phyloP scores from a whole-genome alignment of 2,329 filamentous ascomycete genomes.

The Fusarium sterilihyphosum region DNA sequence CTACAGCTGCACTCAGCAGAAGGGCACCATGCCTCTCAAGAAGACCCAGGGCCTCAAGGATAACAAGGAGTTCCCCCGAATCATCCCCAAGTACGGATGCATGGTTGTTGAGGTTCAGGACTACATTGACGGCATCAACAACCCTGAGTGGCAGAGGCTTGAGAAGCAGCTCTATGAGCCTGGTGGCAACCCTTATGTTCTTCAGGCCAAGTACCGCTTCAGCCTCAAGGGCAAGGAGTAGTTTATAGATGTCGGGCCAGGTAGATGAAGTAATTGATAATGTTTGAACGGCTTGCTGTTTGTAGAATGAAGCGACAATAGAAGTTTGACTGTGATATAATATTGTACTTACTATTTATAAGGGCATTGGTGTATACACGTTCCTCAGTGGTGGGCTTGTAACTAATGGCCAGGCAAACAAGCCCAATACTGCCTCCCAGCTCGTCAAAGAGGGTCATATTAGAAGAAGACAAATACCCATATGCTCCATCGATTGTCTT shows the following conservation, averaged over 20 bases:
- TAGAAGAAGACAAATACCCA: slow-evolving; percentile 34
- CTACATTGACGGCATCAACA: slow-evolving; percentile 93
- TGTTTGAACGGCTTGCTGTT: not conserved
- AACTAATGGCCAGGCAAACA: not conserved
- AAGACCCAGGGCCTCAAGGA: slow-evolving; percentile 72
- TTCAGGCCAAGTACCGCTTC: slow-evolving; percentile 70
- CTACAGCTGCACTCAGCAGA: slow-evolving; percentile 82
- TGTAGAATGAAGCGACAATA: not conserved
- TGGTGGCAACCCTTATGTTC: slow-evolving; percentile 67
- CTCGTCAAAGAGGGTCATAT: not conserved
- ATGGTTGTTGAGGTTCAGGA: slow-evolving; percentile 92
- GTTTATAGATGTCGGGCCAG: fast-evolving
- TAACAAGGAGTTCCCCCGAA: slow-evolving; percentile 64
- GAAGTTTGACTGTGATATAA: not conserved
- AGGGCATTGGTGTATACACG: fast-evolving
- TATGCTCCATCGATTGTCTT: slow-evolving; percentile 22
- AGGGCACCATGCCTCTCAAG: slow-evolving; percentile 77
- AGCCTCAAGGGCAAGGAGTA: slow-evolving; percentile 54
- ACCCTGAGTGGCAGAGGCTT: slow-evolving; percentile 83
- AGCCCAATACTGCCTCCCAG: not conserved
- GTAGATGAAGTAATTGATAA: not conserved
- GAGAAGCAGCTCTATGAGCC: slow-evolving; percentile 69
- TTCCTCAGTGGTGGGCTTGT: not conserved
- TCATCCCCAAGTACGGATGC: slow-evolving; percentile 81
- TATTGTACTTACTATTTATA: not conserved